Conservation (phyloP, 2,329 filamentous ascomycete genomes). For the Zalaria sp. region DNA sequence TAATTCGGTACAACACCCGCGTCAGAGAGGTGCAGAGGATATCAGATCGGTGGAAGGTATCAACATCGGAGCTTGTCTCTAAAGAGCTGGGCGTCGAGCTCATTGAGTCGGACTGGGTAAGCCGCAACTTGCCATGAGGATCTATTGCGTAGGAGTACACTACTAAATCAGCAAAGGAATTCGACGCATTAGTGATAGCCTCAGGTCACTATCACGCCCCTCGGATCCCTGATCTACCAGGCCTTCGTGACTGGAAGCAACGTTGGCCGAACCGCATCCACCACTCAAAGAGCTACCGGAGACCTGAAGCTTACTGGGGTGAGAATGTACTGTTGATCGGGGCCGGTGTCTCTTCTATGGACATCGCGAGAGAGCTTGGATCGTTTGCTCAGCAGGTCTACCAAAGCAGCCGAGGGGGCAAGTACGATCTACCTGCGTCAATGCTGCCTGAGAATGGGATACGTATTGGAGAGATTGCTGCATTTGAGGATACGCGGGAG, state of each 20-base stretch:
- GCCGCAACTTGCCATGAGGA: background rate
- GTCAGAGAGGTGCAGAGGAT: conserved; percentile 40
- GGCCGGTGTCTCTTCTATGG: conserved; percentile 39
- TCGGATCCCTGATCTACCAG: conserved; percentile 34
- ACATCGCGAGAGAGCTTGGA: conserved; percentile 40
- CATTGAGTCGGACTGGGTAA: background rate
- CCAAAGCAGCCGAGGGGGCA: conserved; percentile 45
- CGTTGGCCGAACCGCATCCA: conserved; percentile 29
- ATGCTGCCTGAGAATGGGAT: conserved; percentile 40
- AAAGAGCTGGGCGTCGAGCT: background rate
- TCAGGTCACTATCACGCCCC: conserved; percentile 41
- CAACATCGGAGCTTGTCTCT: conserved; percentile 30
- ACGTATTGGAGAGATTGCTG: conserved; percentile 37
- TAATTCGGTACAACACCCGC: conserved; percentile 43
- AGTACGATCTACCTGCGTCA: conserved; percentile 41
- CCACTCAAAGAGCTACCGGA: conserved; percentile 39
- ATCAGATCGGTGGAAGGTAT: conserved; percentile 35
- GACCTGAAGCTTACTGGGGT: conserved; percentile 32
- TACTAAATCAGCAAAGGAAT: conserved; percentile 17
- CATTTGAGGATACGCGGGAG: conserved; percentile 23
- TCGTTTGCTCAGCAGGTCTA: conserved; percentile 30
- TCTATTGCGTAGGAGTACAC: conserved; percentile 15
- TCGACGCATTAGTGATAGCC: conserved; percentile 39
- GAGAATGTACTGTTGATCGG: conserved; percentile 45
- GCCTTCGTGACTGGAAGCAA: conserved; percentile 31